phyloP scores from a whole-genome alignment of 2,329 filamentous ascomycete species.

The Xylariaceae sp. region DNA sequence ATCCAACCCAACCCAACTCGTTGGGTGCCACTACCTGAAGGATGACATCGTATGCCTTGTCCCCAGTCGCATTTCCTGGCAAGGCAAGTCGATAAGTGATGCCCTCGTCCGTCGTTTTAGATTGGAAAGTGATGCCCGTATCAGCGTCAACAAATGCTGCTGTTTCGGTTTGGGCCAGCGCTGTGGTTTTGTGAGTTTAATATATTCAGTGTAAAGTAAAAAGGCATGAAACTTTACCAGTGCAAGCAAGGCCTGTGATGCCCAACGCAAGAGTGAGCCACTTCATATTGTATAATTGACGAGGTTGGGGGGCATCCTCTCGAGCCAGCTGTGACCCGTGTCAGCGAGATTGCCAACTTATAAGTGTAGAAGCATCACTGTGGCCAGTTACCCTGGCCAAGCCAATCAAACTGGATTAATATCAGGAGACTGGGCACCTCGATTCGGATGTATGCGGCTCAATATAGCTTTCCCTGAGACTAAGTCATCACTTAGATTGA shows the following conservation, averaged over 20 bases:
- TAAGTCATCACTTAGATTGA: slow-evolving; percentile 9
- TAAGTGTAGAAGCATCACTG: slow-evolving; percentile 7
- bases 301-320: background rate
- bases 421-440: slow-evolving; percentile 14
- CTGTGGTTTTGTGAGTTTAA: slow-evolving; percentile 14
- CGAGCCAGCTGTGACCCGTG: background rate
- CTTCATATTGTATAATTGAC: background rate
- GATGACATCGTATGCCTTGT: slow-evolving; percentile 32
- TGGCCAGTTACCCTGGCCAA: slow-evolving; percentile 8
- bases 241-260: slow-evolving; percentile 24
- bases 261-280: slow-evolving; percentile 2
- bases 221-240: slow-evolving; percentile 22
- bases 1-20: slow-evolving; percentile 34
- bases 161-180: slow-evolving; percentile 29
- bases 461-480: slow-evolving; percentile 7
- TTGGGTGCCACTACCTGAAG: slow-evolving; percentile 34
- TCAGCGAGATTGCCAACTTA: slow-evolving; percentile 5
- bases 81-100: slow-evolving; percentile 29
- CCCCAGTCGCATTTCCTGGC: slow-evolving; percentile 25
- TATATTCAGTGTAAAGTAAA: too few species aligned
- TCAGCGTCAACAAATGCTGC: slow-evolving; percentile 29
- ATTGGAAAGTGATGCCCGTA: slow-evolving; percentile 40
- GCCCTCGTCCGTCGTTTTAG: slow-evolving; percentile 33
- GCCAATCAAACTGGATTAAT: slow-evolving; percentile 16
- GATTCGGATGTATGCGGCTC: slow-evolving; percentile 10